A percentile compares a stretch with the other conserved stretches of the same genome.
Conservation (phyloP, 1,284 basidiomycete species). For the Pterula multifida region DNA sequence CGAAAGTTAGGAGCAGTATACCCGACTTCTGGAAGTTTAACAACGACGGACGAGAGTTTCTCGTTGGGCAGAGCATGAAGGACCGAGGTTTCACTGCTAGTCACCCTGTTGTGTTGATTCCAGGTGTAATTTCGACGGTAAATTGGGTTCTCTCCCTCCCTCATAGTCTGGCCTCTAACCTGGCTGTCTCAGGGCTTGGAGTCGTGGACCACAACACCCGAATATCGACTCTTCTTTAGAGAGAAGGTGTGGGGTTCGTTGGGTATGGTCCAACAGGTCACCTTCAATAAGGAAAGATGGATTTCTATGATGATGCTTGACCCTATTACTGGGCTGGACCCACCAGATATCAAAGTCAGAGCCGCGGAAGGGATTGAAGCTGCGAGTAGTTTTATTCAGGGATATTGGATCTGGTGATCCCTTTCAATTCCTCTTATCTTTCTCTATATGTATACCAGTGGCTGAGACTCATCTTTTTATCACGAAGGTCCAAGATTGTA, state of each 20-base stretch:
- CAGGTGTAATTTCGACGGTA: conserved; percentile 71
- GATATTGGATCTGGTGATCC: conserved; percentile 98
- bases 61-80: conserved; percentile 65
- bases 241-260: conserved; percentile 82
- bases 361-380: conserved; percentile 89
- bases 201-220: conserved; percentile 76
- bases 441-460: conserved; percentile 12
- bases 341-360: conserved; percentile 78
- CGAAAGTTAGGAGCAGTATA: conserved; percentile 45
- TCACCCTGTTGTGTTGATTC: conserved; percentile 72
- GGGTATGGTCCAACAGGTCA: conserved; percentile 79
- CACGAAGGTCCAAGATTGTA: conserved; percentile 74
- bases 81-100: conserved; percentile 58
- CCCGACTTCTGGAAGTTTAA: conserved; percentile 75
- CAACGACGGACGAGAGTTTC: conserved; percentile 75
- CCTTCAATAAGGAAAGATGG: conserved; percentile 83
- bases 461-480: not conserved
- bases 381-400: conserved; percentile 84
- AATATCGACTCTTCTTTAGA: conserved; percentile 71
- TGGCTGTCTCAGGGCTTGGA: conserved; percentile 48
- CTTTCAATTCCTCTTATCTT: too few relatives aligned
- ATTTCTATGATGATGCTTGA: conserved; percentile 86
- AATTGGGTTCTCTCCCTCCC: conserved; percentile 12
- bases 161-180: not conserved
- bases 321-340: conserved; percentile 85